phyloP scores from a whole-genome alignment of 2,329 filamentous ascomycete genomes.

The Alternaria longipes region DNA sequence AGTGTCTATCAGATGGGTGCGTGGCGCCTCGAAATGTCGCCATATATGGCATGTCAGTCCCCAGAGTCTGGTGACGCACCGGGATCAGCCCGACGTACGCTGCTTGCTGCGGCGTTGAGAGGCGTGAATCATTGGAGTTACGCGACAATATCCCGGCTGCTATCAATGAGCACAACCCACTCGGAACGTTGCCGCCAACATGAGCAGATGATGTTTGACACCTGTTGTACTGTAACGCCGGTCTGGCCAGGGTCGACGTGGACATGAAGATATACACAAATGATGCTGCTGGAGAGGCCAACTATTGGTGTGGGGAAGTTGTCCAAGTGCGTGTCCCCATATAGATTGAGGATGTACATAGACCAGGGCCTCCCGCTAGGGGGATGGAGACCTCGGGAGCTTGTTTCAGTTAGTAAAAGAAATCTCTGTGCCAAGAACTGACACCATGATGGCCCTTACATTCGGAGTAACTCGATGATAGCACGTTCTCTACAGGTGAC shows the following conservation, averaged over 20 bases:
- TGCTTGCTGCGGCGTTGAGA: slow-evolving; percentile 16
- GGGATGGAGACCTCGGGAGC: slow-evolving; percentile 19
- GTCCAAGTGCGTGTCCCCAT: slow-evolving; percentile 9
- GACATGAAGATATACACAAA: slow-evolving; percentile 7
- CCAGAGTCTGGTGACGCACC: slow-evolving; percentile 40
- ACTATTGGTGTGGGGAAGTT: slow-evolving; percentile 12
- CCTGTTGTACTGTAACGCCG: neutral
- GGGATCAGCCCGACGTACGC: slow-evolving; percentile 30
- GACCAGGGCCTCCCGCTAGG: slow-evolving; percentile 21
- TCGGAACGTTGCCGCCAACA: neutral
- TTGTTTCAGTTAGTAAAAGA: slow-evolving; percentile 36
- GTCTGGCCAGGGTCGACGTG: neutral
- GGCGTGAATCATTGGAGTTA: slow-evolving; percentile 32
- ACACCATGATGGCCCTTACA: slow-evolving; percentile 21
- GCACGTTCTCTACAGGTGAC: slow-evolving; percentile 18
- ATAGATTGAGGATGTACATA: slow-evolving; percentile 2
- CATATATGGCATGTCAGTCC: slow-evolving; percentile 31
- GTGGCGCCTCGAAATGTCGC: slow-evolving; percentile 36
- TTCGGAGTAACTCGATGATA: slow-evolving; percentile 3
- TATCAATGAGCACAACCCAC: slow-evolving; percentile 5
- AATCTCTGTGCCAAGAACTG: slow-evolving; percentile 29
- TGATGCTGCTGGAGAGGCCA: neutral
- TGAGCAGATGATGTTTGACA: neutral
- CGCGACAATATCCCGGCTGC: slow-evolving; percentile 30
- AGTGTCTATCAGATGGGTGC: slow-evolving; percentile 29